Conservation (phyloP, 1,139 yeast species). For the Hansenula sp. region DNA sequence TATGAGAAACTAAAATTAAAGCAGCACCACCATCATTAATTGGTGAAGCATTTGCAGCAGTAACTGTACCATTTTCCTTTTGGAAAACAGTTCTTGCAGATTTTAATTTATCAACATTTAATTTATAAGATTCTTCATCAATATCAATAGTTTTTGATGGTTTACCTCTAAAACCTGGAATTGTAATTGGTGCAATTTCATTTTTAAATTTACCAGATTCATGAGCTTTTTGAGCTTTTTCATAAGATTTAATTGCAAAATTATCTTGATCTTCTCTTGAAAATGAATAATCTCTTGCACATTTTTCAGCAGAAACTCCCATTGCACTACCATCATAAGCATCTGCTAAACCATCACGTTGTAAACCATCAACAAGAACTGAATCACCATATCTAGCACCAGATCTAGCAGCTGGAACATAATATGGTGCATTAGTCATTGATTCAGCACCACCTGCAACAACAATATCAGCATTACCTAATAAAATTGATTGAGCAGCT, state of each 20-base stretch:
- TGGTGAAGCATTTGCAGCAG: slow-evolving; percentile 95
- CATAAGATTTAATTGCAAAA: slow-evolving; percentile 64
- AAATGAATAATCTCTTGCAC: slow-evolving; percentile 69
- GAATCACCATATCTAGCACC: slow-evolving; percentile 91
- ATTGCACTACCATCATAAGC: slow-evolving; percentile 82
- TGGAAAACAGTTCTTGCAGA: slow-evolving; percentile 91
- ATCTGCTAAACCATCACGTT: slow-evolving; percentile 87
- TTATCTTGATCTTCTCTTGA: slow-evolving; percentile 71
- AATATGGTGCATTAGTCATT: slow-evolving; percentile 95
- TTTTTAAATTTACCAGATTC: slow-evolving; percentile 70
- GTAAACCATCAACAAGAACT: slow-evolving; percentile 76
- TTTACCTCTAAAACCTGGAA: slow-evolving; percentile 90
- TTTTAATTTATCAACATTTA: slow-evolving; percentile 70
- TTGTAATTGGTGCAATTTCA: slow-evolving; percentile 83
- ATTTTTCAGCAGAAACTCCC: slow-evolving; percentile 97
- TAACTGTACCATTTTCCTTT: slow-evolving; percentile 86
- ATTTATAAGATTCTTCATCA: slow-evolving; percentile 70
- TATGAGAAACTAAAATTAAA: slow-evolving; percentile 76
- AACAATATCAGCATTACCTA: slow-evolving; percentile 89
- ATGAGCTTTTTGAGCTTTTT: slow-evolving; percentile 77
- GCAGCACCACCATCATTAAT: slow-evolving; percentile 98
- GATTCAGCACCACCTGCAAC: slow-evolving; percentile 98
- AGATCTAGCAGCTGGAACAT: slow-evolving; percentile 75
- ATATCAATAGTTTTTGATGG: slow-evolving; percentile 67
- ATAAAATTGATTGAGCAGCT: slow-evolving; percentile 85